Evolutionary conservation across 345 rosid species (phyloP).

Genomic region (Murraya paniculata): DNA sequence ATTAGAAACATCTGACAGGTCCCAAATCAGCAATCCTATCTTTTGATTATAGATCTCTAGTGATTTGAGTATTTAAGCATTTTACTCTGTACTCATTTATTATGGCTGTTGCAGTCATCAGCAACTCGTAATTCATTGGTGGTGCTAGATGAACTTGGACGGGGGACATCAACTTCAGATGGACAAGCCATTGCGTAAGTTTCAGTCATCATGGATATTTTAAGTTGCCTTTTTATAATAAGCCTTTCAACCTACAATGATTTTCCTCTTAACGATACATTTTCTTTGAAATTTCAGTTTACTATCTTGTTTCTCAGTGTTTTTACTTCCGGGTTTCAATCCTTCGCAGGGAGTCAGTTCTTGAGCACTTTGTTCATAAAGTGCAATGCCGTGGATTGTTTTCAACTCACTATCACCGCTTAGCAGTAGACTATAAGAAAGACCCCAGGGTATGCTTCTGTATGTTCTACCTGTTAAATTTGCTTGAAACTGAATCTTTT

Average conservation of each 20-base stretch:
- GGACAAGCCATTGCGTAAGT: slow-evolving; percentile 99
- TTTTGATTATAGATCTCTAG: not conserved
- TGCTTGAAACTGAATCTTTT: not conserved
- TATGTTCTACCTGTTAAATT: not conserved
- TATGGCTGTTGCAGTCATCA: slow-evolving; percentile 52
- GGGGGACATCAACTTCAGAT: slow-evolving; percentile 97
- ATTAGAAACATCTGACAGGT: not conserved
- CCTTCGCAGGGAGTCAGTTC: slow-evolving; percentile 71
- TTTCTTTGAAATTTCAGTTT: not conserved
- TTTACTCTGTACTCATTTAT: not conserved
- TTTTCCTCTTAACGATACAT: slow-evolving; percentile 1
- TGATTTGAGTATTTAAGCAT: not conserved
- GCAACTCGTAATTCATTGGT: slow-evolving; percentile 81
- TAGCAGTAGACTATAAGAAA: slow-evolving; percentile 67
- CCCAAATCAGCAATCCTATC: not conserved
- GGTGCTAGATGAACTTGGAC: slow-evolving; percentile 93
- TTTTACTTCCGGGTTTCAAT: not conserved
- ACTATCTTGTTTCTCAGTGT: not conserved
- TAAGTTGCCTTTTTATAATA: not conserved
- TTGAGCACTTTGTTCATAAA: slow-evolving; percentile 76
- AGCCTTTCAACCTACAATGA: not conserved
- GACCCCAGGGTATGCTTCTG: slow-evolving; percentile 52
- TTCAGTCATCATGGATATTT: not conserved
- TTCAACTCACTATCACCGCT: slow-evolving; percentile 92
- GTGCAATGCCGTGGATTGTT: slow-evolving; percentile 90